Base-by-base conservation (phyloP, 2,329 filamentous ascomycete species). In the Erysiphe pulchra region DNA sequence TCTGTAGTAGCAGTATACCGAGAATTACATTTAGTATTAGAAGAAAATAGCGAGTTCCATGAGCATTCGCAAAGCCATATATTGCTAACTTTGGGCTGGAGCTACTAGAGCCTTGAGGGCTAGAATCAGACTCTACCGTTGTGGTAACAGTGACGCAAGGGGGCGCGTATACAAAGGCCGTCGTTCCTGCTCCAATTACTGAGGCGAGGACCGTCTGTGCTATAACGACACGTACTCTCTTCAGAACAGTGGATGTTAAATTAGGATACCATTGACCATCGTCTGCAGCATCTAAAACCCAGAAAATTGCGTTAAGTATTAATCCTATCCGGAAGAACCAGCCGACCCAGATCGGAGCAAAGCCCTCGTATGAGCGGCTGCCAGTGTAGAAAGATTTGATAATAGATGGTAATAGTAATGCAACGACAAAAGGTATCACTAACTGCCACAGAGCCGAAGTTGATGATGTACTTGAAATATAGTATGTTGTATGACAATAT, bases 381-480 rank as follows among this genome's bases (percentile, higher is more conserved):
- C 77, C 74, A 24, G 67, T 62, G 56, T 87, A 84, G 62, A 86
- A 94, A 3, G 77, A 77, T 56, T 80, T 79, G 60, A 92, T 70
- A 44, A 87, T 71, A 4, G 72, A 67, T 0, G 86, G 86, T 5
- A 94, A 67, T 30, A 75, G 61, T 24, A 84, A 59, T 13, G 78
- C 76, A 10, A 85, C 70, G n/a, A 73, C 55, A 54, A 85, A 80
- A 0, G 87, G 84, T 42, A 95, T 79, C 8, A 68, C 61, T 16
- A 94, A 69, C 60, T 95, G 87, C 84, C 86, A 94, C 1, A 77
- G 71, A 1, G 87, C 82, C 2, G 87, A 94, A 1, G 86, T 95
- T 0, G 90, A 95, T 0, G 87, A 93, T 2, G 78, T 82, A 10
- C 79, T 73, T 0, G 87, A 94, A 4, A 85, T 80, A 58, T 98